phyloP scores from a whole-genome alignment of 75 land plant genomes.

The Picea glauca region DNA sequence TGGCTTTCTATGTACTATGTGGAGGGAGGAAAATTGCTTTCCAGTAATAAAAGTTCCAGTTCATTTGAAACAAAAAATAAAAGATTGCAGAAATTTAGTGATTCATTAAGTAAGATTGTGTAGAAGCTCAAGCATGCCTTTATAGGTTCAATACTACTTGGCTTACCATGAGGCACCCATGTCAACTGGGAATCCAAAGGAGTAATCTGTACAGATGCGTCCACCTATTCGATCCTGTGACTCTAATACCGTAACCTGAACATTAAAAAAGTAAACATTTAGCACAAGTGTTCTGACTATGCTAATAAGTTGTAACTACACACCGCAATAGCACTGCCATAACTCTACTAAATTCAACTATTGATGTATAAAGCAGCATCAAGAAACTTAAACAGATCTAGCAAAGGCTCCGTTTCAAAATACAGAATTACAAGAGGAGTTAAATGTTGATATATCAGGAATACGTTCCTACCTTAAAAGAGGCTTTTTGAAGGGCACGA shows the following conservation, averaged over 20 bases:
- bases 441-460: not conserved
- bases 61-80: not conserved
- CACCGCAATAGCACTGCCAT: not conserved
- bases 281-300: not conserved
- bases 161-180: constrained; percentile 98
- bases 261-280: not conserved
- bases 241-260: constrained; percentile 83
- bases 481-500: constrained; percentile 53
- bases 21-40: too few relatives aligned
- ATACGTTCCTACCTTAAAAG: constrained; percentile 45
- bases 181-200: constrained; percentile 96
- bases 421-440: too few relatives aligned
- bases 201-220: constrained; percentile 86
- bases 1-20: too few relatives aligned
- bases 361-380: not conserved
- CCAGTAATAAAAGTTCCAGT: not conserved
- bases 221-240: constrained; percentile 94
- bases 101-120: too few relatives aligned
- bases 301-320: not conserved
- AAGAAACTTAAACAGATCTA: too few relatives aligned
- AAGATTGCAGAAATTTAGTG: not conserved
- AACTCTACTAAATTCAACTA: not conserved
- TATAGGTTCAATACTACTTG: constrained; percentile 1
- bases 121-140: not conserved
- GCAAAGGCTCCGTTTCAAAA: too few relatives aligned